Conservation (phyloP, 805 yeast species). For the Naumovozyma castellii region DNA sequence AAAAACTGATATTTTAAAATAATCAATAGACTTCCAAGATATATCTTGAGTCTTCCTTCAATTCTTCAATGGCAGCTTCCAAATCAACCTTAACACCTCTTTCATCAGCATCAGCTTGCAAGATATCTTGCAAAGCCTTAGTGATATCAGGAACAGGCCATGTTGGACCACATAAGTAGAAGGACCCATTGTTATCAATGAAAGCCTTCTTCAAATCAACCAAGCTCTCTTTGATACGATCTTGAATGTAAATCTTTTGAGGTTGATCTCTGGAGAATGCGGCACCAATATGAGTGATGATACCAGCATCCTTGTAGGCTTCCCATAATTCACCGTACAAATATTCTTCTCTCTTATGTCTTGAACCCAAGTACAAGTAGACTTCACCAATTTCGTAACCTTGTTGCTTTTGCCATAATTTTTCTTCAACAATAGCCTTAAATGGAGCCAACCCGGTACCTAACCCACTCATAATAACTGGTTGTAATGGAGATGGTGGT, state of each 20-base stretch:
- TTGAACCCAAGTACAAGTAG: conserved; percentile 81
- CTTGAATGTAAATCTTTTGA: conserved; percentile 89
- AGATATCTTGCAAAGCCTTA: conserved; percentile 75
- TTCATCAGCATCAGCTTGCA: conserved; percentile 57
- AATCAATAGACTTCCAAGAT: conserved; percentile 80
- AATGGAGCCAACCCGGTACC: conserved; percentile 98
- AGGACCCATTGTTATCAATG: conserved; percentile 70
- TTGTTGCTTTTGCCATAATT: conserved; percentile 83
- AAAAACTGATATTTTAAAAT: too few species aligned
- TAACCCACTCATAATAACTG: conserved; percentile 91
- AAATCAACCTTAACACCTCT: conserved; percentile 63
- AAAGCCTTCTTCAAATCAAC: conserved; percentile 70
- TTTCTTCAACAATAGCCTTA: conserved; percentile 94
- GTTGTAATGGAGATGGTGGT: conserved; percentile 79
- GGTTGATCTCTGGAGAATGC: conserved; percentile 98
- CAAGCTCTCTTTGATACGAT: conserved; percentile 72
- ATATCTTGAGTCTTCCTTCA: conserved; percentile 88
- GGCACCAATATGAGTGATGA: conserved; percentile 90
- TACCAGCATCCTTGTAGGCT: conserved; percentile 85
- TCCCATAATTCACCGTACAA: conserved; percentile 96
- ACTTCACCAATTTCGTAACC: conserved; percentile 85
- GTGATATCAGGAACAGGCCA: conserved; percentile 99
- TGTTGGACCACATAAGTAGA: conserved; percentile 96
- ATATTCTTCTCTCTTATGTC: conserved; percentile 92
- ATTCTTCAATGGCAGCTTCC: conserved; percentile 75